phyloP scores from a whole-genome alignment of 441 rosid genomes.

The Corymbia calophylla region DNA sequence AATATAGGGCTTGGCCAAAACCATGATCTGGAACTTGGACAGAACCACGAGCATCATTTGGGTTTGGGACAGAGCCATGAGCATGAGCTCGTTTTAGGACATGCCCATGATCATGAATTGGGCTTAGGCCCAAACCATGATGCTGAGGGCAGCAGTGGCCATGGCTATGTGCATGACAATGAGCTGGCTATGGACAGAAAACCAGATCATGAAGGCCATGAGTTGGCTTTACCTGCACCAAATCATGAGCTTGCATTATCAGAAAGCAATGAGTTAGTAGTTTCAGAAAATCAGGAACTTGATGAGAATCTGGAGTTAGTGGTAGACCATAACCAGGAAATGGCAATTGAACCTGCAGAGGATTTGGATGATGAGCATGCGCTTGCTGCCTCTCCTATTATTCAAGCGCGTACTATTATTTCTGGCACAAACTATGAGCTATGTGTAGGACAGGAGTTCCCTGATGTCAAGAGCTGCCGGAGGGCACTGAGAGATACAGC shows the following conservation, averaged over 20 bases:
- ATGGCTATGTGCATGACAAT: constrained; percentile 48
- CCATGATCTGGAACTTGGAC: constrained; percentile 64
- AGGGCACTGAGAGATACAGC: constrained; percentile 93
- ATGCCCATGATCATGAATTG: constrained; percentile 57
- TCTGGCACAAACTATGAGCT: constrained; percentile 46
- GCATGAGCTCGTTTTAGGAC: constrained; percentile 59
- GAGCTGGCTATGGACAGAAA: constrained; percentile 55
- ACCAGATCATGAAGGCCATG: constrained; percentile 57
- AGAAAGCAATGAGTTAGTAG: constrained; percentile 52
- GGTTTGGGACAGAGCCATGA: constrained; percentile 55
- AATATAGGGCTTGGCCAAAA: constrained; percentile 51
- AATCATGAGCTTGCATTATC: constrained; percentile 55
- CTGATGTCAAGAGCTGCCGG: constrained; percentile 90
- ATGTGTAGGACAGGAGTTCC: constrained; percentile 87
- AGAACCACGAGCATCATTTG: constrained; percentile 58
- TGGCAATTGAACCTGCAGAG: constrained; percentile 36
- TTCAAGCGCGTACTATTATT: constrained; percentile 61
- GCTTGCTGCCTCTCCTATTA: constrained; percentile 31
- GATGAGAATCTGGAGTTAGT: constrained; percentile 69
- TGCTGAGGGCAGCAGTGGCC: constrained; percentile 51
- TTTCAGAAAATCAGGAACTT: constrained; percentile 61
- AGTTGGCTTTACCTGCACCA: constrained; percentile 37
- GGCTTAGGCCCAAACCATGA: constrained; percentile 54
- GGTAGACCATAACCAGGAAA: constrained; percentile 53
- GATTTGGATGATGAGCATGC: constrained; percentile 27